Evolutionary conservation across 2,329 filamentous ascomycete genomes (phyloP), one percentile per base, ranked within the genome.

Genomic region (Volutella citrinella): DNA sequence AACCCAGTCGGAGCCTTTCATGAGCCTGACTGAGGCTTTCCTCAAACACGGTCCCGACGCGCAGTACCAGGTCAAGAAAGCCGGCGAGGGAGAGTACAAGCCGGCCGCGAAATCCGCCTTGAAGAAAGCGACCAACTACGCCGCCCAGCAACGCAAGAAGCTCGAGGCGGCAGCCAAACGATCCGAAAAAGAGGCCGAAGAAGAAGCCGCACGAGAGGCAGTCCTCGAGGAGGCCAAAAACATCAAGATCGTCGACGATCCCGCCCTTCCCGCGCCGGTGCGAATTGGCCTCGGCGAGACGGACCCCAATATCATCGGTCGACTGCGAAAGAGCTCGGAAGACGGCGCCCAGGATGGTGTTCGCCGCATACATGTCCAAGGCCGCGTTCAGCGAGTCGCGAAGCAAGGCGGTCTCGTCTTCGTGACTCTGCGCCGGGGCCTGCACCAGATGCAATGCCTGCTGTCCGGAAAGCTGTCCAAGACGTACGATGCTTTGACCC

Each of bases 401-500:
- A 74, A 78, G 48, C 90, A 95, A 66, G 91, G 90, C 64, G 83
- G 85, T 51, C 76, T 88, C 43, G 81, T 88, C 37, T 96, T 96
- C 65, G 72, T 95, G 54, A 91, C 84, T 12, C 71, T 95, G 42
- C 74, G 82, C 45, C 87, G 93, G 55, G 90, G 91, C 39, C 85
- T 90, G 55, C 51, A 49, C 34, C 82, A 82, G 55, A 72, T 97
- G 60, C 89, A 95, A 70, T 43, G 44, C 10, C 36, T 52, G 4
- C 28, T 52, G 13, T 47, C 49, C 4, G 89, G 89, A 37, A 75
- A 88, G 44, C 74, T 97, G 51, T 84, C 87, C 48, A 89, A 88
- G 72, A 91, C 87, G n/a, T 94, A 94, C 69, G 88, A 95, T 56
- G 86, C 87, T 43, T 70, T 95, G 51, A 89, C 84, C 16, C 77